Percentiles rank a stretch among this genome's conserved stretches.
Conservation (phyloP, 768 basidiomycete species). For the Hebeloma cylindrosporum region DNA sequence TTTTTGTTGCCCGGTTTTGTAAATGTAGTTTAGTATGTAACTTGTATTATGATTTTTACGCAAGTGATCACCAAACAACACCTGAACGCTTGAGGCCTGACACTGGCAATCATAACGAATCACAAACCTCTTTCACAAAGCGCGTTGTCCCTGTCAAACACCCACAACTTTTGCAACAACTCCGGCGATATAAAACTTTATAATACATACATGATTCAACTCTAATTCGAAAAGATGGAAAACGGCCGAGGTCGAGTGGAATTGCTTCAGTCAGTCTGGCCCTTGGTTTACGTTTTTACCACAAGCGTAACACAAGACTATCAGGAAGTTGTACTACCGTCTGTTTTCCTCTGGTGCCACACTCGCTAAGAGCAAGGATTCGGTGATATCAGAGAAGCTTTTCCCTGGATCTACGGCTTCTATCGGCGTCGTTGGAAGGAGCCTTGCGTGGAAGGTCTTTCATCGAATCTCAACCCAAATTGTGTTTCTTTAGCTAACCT, state of each 20-base stretch:
- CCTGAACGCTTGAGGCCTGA: too few relatives aligned
- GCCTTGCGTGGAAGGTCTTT: constrained; percentile 82
- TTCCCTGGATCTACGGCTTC: constrained; percentile 42
- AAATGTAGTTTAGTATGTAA: too few relatives aligned
- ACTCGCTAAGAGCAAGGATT: constrained; percentile 67
- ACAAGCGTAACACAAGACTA: constrained; percentile 10
- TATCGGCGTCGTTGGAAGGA: constrained; percentile 66
- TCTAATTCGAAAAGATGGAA: constrained; percentile 8
- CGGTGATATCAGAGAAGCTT: constrained; percentile 59
- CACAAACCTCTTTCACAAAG: too few relatives aligned
- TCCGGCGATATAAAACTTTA: too few relatives aligned
- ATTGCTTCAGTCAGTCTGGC: constrained; percentile 20
- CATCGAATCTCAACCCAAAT: constrained; percentile 13
- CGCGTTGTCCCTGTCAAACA: too few relatives aligned
- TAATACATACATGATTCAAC: constrained; percentile 7
- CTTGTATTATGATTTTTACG: constrained; percentile 3
- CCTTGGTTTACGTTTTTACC: constrained; percentile 1
- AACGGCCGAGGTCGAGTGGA: constrained; percentile 13
- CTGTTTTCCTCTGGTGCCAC: constrained; percentile 53
- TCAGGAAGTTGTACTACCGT: constrained; percentile 41
- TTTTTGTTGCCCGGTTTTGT: too few relatives aligned
- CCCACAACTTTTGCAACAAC: too few relatives aligned
- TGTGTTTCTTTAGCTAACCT: constrained; percentile 19
- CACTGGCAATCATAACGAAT: too few relatives aligned
- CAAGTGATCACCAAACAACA: constrained; percentile 1